A percentile compares a stretch with the other conserved stretches of the same genome.
These are phyloP conservation scores for Plasmodium inui DNA, from an alignment of 169 alveolate genomes.

Conservation along the genomic window DNA sequence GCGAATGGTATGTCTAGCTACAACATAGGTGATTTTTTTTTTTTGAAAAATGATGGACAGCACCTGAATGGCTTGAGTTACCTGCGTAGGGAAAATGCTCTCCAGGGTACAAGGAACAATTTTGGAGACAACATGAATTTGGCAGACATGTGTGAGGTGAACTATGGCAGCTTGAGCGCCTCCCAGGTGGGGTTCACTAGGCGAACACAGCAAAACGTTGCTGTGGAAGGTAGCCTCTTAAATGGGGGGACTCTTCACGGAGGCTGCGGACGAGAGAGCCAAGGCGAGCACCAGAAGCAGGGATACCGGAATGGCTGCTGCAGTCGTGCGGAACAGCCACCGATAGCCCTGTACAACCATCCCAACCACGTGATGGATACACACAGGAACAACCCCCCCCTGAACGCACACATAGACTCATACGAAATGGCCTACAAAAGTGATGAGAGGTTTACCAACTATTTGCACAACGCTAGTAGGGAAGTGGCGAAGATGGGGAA, in stretches of 20 bases:
- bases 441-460: conserved; percentile 19
- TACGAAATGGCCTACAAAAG: conserved; percentile 37
- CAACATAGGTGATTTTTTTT: neutral
- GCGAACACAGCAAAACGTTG: neutral
- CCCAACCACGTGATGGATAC: neutral
- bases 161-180: neutral
- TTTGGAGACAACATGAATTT: conserved; percentile 8
- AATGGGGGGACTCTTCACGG: neutral
- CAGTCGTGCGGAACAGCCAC: neutral
- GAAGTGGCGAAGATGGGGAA: neutral
- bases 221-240: neutral
- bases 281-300: neutral
- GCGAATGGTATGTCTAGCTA: neutral
- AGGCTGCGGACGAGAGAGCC: neutral
- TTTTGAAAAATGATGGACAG: conserved; percentile 4
- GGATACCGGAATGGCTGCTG: neutral
- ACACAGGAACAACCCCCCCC: neutral
- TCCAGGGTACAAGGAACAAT: neutral
- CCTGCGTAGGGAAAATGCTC: conserved; percentile 3
- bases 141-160: neutral
- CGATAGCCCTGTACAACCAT: neutral
- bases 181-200: neutral
- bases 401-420: neutral
- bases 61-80: conserved; percentile 8
- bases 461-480: neutral